Conservation (phyloP, 139 green algal genomes). For the Asterochloris sp. region DNA sequence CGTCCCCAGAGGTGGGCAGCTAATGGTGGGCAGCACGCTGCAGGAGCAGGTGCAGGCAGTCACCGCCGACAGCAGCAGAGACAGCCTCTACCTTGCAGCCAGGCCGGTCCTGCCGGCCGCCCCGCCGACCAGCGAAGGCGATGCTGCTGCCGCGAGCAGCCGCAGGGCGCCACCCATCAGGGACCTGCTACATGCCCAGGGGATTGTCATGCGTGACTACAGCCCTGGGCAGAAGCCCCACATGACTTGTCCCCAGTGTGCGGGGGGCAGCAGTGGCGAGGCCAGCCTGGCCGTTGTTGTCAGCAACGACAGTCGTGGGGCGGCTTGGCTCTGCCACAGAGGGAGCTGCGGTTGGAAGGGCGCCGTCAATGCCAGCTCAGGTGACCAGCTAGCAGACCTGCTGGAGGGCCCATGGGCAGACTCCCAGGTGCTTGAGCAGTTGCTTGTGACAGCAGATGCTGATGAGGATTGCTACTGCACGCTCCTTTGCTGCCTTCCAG, state of each 20-base stretch:
- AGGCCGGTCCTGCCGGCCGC: too few species aligned
- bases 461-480: neutral
- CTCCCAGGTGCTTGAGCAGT: neutral
- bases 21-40: too few species aligned
- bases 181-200: conserved; percentile 31
- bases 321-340: conserved; percentile 60
- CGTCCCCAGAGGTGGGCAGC: too few species aligned
- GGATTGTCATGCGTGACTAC: conserved; percentile 34
- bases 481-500: neutral
- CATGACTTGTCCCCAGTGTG: conserved; percentile 43
- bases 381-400: neutral
- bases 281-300: conserved; percentile 43
- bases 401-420: neutral
- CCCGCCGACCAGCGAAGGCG: neutral
- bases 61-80: too few species aligned
- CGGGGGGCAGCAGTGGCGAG: conserved; percentile 40
- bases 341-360: conserved; percentile 59
- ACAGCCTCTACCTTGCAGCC: too few species aligned
- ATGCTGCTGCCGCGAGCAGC: neutral
- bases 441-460: neutral
- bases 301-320: conserved; percentile 29
- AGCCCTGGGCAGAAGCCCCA: conserved; percentile 34
- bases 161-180: conserved; percentile 19
- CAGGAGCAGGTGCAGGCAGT: too few species aligned
- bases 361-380: conserved; percentile 15